phyloP scores from a whole-genome alignment of 371 early-diverging fungal species.

The Funneliformis caledonium region DNA sequence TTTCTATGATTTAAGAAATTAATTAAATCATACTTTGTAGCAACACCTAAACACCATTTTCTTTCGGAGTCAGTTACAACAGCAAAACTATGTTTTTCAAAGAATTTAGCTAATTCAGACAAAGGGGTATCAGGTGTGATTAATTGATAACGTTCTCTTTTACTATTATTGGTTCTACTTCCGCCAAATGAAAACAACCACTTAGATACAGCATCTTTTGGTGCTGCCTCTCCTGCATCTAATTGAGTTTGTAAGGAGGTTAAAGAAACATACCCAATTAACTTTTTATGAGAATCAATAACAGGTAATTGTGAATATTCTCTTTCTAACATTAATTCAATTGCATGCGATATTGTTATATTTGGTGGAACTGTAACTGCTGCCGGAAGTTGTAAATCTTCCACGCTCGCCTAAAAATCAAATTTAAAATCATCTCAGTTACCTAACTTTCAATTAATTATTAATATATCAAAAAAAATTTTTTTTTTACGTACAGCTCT shows the following conservation, averaged over 20 bases:
- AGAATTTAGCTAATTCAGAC: slow-evolving; percentile 73
- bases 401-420: slow-evolving; percentile 65
- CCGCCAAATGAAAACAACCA: slow-evolving; percentile 69
- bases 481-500: slow-evolving; percentile 56
- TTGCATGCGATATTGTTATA: slow-evolving; percentile 63
- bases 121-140: slow-evolving; percentile 84
- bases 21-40: slow-evolving; percentile 81
- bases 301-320: slow-evolving; percentile 91
- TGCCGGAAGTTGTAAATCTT: slow-evolving; percentile 84
- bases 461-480: neutral
- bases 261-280: slow-evolving; percentile 81
- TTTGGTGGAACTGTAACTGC: slow-evolving; percentile 74
- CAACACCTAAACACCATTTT: slow-evolving; percentile 83
- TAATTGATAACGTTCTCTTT: slow-evolving; percentile 58
- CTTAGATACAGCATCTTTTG: slow-evolving; percentile 55
- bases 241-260: slow-evolving; percentile 65
- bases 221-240: slow-evolving; percentile 55
- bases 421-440: neutral
- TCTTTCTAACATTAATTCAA: slow-evolving; percentile 78
- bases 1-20: slow-evolving; percentile 56
- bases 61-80: slow-evolving; percentile 83
- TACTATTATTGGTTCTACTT: neutral
- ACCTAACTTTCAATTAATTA: neutral
- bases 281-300: slow-evolving; percentile 65
- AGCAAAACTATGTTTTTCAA: slow-evolving; percentile 78